Conservation (phyloP, 345 rosid species). For the Brassica cretica region DNA sequence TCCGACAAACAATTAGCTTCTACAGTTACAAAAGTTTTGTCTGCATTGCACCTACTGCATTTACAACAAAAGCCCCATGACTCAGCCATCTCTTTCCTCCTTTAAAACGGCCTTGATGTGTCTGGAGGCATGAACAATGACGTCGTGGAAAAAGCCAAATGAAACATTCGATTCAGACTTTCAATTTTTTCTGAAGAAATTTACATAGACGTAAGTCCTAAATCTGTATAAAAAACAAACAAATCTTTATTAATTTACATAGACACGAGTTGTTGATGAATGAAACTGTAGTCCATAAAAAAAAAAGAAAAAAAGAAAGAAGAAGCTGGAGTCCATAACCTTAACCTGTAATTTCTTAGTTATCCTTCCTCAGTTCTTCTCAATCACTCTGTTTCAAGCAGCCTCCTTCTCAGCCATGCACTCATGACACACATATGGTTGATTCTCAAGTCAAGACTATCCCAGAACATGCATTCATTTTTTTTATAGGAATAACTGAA, state of each 20-base stretch:
- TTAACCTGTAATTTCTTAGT: conserved; percentile 53
- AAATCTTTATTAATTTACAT: too few species aligned
- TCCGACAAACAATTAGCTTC: conserved; percentile 4
- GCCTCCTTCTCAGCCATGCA: conserved; percentile 49
- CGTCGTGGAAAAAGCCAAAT: neutral
- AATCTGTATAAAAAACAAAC: too few species aligned
- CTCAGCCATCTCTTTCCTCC: conserved; percentile 59
- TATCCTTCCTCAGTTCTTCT: conserved; percentile 61
- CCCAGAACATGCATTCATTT: neutral
- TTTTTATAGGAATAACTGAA: too few species aligned
- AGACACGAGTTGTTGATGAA: conserved; percentile 74
- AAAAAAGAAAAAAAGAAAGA: too few species aligned
- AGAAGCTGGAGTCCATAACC: conserved; percentile 30
- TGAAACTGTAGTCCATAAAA: conserved; percentile 58
- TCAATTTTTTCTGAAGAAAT: too few species aligned
- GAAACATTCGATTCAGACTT: too few species aligned
- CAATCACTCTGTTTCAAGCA: conserved; percentile 65
- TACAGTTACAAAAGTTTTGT: neutral
- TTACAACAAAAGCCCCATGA: conserved; percentile 71
- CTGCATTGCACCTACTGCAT: conserved; percentile 63
- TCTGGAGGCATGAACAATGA: conserved; percentile 67
- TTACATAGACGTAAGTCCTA: too few species aligned
- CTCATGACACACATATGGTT: neutral
- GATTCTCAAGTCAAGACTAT: neutral
- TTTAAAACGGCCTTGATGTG: conserved; percentile 59